A percentile compares a stretch with the other conserved stretches of the same genome.
phyloP scores from a whole-genome alignment of 78 protist genomes.

The Dictyostelium firmibasis region DNA sequence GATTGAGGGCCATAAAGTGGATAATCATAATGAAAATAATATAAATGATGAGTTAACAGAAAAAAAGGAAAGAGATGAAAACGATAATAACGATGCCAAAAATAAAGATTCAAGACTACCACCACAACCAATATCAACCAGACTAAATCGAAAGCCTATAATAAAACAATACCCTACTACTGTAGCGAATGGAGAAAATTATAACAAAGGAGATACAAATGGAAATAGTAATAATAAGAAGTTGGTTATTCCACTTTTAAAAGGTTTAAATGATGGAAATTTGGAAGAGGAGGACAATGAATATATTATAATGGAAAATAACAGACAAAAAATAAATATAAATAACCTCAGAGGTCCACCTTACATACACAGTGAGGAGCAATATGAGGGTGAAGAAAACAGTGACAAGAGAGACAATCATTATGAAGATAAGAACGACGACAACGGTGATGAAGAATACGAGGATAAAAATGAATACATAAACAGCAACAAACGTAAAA shows the following conservation, averaged over 20 bases:
- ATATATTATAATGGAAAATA: not conserved
- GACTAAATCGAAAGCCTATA: too few species aligned
- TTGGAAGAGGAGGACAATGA: not conserved
- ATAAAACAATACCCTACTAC: too few species aligned
- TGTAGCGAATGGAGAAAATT: not conserved
- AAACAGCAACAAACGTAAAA: not conserved
- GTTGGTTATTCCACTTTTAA: not conserved
- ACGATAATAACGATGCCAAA: too few species aligned
- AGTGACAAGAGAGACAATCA: not conserved
- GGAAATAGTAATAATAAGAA: not conserved
- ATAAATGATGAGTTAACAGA: too few species aligned
- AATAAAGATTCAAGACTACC: not conserved
- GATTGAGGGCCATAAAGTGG: too few species aligned
- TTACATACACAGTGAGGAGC: not conserved
- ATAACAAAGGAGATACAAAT: too few species aligned
- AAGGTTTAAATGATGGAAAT: not conserved
- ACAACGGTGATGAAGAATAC: not conserved
- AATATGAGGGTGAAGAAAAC: not conserved
- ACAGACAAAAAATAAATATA: too few species aligned
- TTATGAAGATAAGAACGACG: not conserved
- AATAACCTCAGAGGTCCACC: not conserved
- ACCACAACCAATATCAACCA: not conserved
- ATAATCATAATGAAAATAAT: too few species aligned
- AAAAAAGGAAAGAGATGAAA: too few species aligned
- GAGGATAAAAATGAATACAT: not conserved